phyloP scores from a whole-genome alignment of 306 rosid genomes.

The Quillaja saponaria region DNA sequence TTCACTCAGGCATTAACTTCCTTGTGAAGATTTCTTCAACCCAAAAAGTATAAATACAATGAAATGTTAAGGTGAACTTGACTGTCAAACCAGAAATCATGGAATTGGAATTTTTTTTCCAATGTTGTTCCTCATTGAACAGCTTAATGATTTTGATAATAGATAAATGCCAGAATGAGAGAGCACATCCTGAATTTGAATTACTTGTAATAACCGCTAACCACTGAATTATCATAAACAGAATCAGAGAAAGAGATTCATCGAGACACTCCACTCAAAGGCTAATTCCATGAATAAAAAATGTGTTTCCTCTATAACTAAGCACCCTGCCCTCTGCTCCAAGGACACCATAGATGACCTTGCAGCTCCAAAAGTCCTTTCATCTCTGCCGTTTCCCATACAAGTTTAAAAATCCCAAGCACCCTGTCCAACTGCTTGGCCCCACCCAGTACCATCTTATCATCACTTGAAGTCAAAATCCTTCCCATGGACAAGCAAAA shows the following conservation, averaged over 20 bases:
- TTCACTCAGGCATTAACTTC: not conserved
- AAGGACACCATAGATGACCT: constrained; percentile 88
- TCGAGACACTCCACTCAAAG: constrained; percentile 36
- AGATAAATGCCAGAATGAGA: constrained; percentile 13
- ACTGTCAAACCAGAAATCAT: not conserved
- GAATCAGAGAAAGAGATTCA: constrained; percentile 5
- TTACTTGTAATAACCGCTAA: constrained; percentile 1
- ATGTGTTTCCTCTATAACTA: constrained; percentile 61
- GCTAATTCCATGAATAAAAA: constrained; percentile 57
- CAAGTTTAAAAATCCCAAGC: constrained; percentile 72
- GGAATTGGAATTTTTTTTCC: not conserved
- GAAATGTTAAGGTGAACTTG: not conserved
- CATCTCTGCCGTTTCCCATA: constrained; percentile 81
- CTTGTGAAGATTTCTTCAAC: not conserved
- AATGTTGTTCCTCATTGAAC: not conserved
- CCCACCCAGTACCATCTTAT: constrained; percentile 64
- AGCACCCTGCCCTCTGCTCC: constrained; percentile 60
- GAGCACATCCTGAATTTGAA: constrained; percentile 14
- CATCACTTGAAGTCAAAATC: constrained; percentile 71
- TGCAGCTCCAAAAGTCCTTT: constrained; percentile 66
- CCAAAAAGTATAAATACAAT: not conserved
- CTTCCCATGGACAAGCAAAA: constrained; percentile 72
- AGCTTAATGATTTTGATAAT: not conserved
- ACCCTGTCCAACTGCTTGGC: constrained; percentile 79
- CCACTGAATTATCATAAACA: constrained; percentile 1